phyloP scores from a whole-genome alignment of 2,329 filamentous ascomycete species.

The Capronia americana region DNA sequence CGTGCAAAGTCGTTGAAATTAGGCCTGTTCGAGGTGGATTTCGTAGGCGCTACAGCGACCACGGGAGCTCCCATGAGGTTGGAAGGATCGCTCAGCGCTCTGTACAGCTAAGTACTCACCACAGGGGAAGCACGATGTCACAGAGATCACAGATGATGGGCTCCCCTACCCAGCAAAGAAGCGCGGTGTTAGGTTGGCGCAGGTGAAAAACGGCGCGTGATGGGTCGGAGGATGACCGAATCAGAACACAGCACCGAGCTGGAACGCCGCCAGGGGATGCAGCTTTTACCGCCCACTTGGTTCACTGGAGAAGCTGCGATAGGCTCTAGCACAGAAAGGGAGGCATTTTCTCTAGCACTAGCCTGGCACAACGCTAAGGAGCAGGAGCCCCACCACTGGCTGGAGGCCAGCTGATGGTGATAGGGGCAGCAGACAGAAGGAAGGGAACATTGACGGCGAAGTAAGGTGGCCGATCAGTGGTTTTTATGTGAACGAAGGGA shows the following conservation, averaged over 20 bases:
- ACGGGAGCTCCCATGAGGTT: neutral
- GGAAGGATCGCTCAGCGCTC: neutral
- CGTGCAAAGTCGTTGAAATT: conserved; percentile 3
- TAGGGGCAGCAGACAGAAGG: neutral
- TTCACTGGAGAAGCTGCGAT: conserved; percentile 10
- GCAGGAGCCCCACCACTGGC: neutral
- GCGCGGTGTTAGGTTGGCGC: conserved; percentile 28
- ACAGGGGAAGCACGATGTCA: neutral
- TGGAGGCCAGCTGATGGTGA: neutral
- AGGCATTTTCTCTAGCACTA: conserved; percentile 15
- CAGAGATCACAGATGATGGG: neutral
- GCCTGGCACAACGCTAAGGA: conserved; percentile 5
- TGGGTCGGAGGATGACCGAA: conserved; percentile 21
- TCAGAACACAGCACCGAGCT: conserved; percentile 15
- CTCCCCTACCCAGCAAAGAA: conserved; percentile 12
- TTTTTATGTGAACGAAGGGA: neutral
- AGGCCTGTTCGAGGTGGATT: conserved; percentile 5
- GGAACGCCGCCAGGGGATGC: conserved; percentile 20
- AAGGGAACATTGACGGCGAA: neutral
- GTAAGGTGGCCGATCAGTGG: neutral
- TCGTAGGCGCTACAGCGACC: neutral
- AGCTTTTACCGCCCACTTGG: conserved; percentile 31
- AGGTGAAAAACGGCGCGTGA: conserved; percentile 25
- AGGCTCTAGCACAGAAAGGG: conserved; percentile 1
- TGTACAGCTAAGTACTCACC: neutral